Percentiles rank a stretch among this genome's conserved stretches.
These are phyloP conservation scores for Lactarius vividus DNA, from an alignment of 768 basidiomycete species.

Conservation along the genomic window DNA sequence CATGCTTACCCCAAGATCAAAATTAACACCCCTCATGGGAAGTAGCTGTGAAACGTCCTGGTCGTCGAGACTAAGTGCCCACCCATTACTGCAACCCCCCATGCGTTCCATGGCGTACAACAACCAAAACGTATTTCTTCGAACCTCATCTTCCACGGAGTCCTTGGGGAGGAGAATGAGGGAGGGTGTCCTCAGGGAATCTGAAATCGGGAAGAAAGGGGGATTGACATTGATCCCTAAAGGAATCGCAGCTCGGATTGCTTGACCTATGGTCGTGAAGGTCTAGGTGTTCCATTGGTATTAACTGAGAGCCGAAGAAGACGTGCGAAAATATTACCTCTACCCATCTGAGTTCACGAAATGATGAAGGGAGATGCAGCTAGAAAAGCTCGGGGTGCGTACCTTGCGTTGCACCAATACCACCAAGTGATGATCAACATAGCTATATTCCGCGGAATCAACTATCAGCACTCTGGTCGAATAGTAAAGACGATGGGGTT, in stretches of 20 bases:
- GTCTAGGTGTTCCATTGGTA: conserved; percentile 41
- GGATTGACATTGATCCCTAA: conserved; percentile 67
- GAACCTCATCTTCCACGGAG: conserved; percentile 65
- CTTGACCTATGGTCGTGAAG: conserved; percentile 55
- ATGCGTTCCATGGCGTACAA: conserved; percentile 68
- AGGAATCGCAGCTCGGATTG: conserved; percentile 58
- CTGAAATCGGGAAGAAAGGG: conserved; percentile 64
- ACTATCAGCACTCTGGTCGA: background rate
- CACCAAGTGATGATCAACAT: conserved; percentile 66
- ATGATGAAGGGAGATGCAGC: background rate
- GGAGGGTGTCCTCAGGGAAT: conserved; percentile 53
- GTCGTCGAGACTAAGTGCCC: conserved; percentile 70
- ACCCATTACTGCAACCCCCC: conserved; percentile 65
- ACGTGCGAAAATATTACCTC: conserved; percentile 44
- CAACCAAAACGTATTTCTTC: conserved; percentile 72
- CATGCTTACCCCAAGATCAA: conserved; percentile 55
- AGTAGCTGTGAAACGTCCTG: conserved; percentile 70
- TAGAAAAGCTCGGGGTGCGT: conserved; percentile 26
- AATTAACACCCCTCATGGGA: conserved; percentile 58
- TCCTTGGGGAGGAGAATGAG: conserved; percentile 59
- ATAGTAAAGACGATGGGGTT: background rate
- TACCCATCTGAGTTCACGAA: conserved; percentile 53
- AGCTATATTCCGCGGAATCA: conserved; percentile 41
- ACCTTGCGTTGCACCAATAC: conserved; percentile 73
- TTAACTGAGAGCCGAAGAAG: background rate